Conservation (phyloP, 352 stramenopile genomes). For the Ophiocytium majus region DNA sequence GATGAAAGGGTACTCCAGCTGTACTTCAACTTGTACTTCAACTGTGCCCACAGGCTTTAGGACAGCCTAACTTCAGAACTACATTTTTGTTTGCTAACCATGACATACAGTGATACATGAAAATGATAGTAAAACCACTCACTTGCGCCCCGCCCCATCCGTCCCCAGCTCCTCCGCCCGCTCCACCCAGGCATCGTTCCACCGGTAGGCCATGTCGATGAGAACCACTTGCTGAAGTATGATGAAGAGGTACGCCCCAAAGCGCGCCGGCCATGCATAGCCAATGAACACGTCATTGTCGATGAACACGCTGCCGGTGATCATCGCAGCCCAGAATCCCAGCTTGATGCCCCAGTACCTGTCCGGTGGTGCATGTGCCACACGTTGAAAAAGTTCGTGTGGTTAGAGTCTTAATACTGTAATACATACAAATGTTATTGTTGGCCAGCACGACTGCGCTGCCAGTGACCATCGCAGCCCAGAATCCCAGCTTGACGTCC, state of each 20-base stretch:
- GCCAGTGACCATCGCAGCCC: constrained; percentile 60
- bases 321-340: constrained; percentile 62
- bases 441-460: constrained; percentile 22
- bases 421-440: neutral
- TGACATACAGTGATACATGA: too few relatives aligned
- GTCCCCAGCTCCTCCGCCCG: constrained; percentile 65
- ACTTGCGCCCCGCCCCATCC: constrained; percentile 58
- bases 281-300: constrained; percentile 60
- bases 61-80: too few relatives aligned
- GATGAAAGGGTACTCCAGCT: too few relatives aligned
- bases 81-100: too few relatives aligned
- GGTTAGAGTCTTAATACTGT: too few relatives aligned
- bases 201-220: constrained; percentile 73
- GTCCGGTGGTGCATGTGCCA: constrained; percentile 37
- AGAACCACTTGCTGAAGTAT: constrained; percentile 75
- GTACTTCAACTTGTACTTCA: too few relatives aligned
- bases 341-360: constrained; percentile 71
- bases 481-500: constrained; percentile 68
- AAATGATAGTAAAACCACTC: constrained; percentile 43
- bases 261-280: constrained; percentile 66
- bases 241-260: constrained; percentile 70
- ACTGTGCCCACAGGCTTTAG: too few relatives aligned
- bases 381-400: neutral
- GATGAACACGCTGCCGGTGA: constrained; percentile 64
- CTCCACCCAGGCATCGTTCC: constrained; percentile 70